These are phyloP conservation scores for Calophaca sinica DNA, from an alignment of 306 rosid species.

Conservation along the genomic window DNA sequence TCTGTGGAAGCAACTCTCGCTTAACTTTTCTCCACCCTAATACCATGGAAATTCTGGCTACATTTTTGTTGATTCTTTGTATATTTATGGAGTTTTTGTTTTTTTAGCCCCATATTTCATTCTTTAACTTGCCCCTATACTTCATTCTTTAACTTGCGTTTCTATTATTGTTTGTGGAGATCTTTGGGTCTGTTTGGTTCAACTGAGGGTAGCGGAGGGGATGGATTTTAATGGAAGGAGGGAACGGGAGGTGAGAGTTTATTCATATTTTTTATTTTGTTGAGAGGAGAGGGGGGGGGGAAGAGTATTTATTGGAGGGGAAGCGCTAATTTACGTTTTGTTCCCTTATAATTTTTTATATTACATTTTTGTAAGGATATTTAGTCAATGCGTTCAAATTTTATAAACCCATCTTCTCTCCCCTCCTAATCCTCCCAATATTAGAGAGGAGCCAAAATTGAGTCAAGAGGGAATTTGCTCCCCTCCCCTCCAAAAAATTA, in stretches of 20 bases:
- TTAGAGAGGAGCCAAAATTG: neutral
- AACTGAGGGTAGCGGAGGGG: neutral
- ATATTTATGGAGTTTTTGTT: slow-evolving; percentile 7
- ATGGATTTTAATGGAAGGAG: neutral
- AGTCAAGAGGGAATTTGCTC: neutral
- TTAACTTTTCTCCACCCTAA: neutral
- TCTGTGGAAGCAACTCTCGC: slow-evolving; percentile 3
- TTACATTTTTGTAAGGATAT: neutral
- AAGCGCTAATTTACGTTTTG: neutral
- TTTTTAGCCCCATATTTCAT: neutral
- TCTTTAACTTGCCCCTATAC: slow-evolving; percentile 30
- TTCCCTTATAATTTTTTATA: no score
- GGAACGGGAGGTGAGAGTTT: neutral
- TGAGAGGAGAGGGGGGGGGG: neutral
- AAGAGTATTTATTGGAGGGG: neutral
- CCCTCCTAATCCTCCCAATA: neutral
- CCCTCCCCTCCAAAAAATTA: neutral
- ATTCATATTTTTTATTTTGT: neutral
- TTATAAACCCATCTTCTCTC: neutral
- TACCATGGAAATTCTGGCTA: slow-evolving; percentile 24
- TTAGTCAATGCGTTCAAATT: slow-evolving; percentile 6
- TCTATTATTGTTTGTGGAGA: slow-evolving; percentile 19
- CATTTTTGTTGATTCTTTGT: neutral
- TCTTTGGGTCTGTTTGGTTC: slow-evolving; percentile 2
- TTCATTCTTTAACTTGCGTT: slow-evolving; percentile 26